Evolutionary conservation across 1,139 yeast genomes (phyloP).

Genomic region (Pneumocystis jirovecii): DNA sequence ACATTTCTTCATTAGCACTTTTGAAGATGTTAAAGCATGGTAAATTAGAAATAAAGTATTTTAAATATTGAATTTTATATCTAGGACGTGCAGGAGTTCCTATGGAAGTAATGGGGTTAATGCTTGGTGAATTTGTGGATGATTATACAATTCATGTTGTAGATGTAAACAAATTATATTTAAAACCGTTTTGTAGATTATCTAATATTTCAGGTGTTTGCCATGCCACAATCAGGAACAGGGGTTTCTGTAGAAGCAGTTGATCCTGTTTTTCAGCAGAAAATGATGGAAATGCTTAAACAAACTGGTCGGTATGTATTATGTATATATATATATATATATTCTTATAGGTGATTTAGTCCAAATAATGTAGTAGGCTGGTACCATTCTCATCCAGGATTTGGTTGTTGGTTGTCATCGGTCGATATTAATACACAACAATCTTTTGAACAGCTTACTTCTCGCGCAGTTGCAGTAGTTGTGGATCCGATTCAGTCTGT

Average conservation of each 20-base stretch:
- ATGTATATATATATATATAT: neutral
- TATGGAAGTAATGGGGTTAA: conserved; percentile 99
- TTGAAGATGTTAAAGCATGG: conserved; percentile 96
- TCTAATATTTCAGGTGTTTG: conserved; percentile 6
- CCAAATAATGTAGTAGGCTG: conserved; percentile 93
- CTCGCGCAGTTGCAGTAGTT: conserved; percentile 93
- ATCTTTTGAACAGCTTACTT: conserved; percentile 88
- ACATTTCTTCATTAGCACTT: conserved; percentile 86
- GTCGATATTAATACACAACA: conserved; percentile 97
- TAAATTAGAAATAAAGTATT: conserved; percentile 16
- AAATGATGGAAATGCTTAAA: conserved; percentile 98
- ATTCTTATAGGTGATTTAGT: conserved; percentile 37
- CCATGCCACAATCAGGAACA: conserved; percentile 47
- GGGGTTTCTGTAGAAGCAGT: conserved; percentile 99
- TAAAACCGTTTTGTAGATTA: neutral
- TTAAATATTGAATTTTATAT: conserved; percentile 5
- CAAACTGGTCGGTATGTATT: conserved; percentile 53
- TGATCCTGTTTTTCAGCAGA: conserved; percentile 95
- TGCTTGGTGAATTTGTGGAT: conserved; percentile 97
- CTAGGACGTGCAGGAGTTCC: conserved; percentile 81
- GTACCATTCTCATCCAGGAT: conserved; percentile 99
- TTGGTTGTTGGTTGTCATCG: conserved; percentile 97
- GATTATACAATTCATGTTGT: conserved; percentile 80
- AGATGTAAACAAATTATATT: conserved; percentile 35
- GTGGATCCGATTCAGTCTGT: conserved; percentile 97